Evolutionary conservation across 1,284 basidiomycete genomes (phyloP).

Genomic region (Heliocybe sulcata): DNA sequence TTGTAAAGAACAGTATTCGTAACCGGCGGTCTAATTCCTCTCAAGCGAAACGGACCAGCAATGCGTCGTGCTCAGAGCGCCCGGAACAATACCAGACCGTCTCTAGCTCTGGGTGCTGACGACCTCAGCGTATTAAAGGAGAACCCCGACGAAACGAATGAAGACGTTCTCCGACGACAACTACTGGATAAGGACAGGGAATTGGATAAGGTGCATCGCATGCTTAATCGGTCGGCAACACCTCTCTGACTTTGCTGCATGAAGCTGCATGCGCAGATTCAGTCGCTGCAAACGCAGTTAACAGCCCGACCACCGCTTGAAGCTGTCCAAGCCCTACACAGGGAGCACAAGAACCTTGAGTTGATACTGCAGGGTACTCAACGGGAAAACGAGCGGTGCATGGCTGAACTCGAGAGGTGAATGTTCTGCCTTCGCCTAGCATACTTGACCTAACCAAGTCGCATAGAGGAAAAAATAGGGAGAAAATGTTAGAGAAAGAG

Average conservation of each 20-base stretch:
- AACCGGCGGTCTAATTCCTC: too few relatives aligned
- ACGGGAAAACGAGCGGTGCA: conserved; percentile 70
- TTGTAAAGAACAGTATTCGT: too few relatives aligned
- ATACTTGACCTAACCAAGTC: not conserved
- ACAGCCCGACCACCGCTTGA: conserved; percentile 58
- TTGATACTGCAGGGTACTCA: conserved; percentile 68
- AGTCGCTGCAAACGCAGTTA: conserved; percentile 55
- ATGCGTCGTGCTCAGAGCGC: conserved; percentile 28
- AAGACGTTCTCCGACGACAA: conserved; percentile 55
- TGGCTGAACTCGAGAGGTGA: conserved; percentile 68
- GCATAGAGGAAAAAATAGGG: conserved; percentile 26
- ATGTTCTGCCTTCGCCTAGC: not conserved
- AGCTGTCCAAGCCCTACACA: conserved; percentile 50
- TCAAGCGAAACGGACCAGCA: not conserved
- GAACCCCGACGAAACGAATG: conserved; percentile 42
- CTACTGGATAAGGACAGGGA: conserved; percentile 66
- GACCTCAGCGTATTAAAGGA: conserved; percentile 59
- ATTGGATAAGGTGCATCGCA: conserved; percentile 49
- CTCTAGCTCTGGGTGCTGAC: conserved; percentile 37
- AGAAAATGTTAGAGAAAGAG: conserved; percentile 66
- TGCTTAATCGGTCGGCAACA: too few relatives aligned
- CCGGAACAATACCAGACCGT: conserved; percentile 43
- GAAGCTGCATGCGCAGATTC: conserved; percentile 54
- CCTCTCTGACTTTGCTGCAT: not conserved
- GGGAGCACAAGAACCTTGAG: conserved; percentile 66